Evolutionary conservation across 2,329 filamentous ascomycete species (phyloP).

Genomic region (Neurospora sp.): DNA sequence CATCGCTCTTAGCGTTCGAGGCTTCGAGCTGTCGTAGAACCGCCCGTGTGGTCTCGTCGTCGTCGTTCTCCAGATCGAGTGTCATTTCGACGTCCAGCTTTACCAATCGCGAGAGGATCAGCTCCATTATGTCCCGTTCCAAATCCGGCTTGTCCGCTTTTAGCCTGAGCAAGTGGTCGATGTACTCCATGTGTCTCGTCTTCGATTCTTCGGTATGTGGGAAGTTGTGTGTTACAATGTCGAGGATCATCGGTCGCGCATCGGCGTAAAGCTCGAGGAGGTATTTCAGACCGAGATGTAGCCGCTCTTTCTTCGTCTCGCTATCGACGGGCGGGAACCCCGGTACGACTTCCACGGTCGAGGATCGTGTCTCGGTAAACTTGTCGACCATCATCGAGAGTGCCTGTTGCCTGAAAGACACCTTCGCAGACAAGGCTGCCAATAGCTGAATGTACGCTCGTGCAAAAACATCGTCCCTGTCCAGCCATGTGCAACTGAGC

Average conservation of each 20-base stretch:
- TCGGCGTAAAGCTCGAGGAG: constrained; percentile 75
- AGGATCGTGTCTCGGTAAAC: constrained; percentile 47
- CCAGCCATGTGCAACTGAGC: constrained; percentile 54
- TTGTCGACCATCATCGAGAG: constrained; percentile 73
- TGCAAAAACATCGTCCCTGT: constrained; percentile 54
- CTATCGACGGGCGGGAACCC: constrained; percentile 51
- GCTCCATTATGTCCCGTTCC: constrained; percentile 67
- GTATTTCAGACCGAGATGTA: constrained; percentile 67
- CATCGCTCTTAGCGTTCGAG: constrained; percentile 34
- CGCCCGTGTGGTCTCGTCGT: constrained; percentile 74
- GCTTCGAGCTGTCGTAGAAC: constrained; percentile 47
- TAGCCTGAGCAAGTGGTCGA: constrained; percentile 71
- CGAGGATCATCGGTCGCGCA: constrained; percentile 58
- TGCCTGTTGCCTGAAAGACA: constrained; percentile 63
- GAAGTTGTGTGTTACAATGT: constrained; percentile 58
- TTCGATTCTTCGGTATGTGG: constrained; percentile 69
- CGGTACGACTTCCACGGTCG: constrained; percentile 32
- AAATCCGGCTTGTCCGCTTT: constrained; percentile 70
- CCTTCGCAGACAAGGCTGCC: constrained; percentile 68
- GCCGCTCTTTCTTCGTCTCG: constrained; percentile 56
- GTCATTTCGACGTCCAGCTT: constrained; percentile 96
- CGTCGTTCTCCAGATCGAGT: constrained; percentile 82
- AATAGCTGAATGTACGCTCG: constrained; percentile 60
- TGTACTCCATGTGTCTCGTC: constrained; percentile 75
- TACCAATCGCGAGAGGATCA: constrained; percentile 78